phyloP scores from a whole-genome alignment of 1,284 basidiomycete genomes.

The Apiotrichum akiyoshidainum region DNA sequence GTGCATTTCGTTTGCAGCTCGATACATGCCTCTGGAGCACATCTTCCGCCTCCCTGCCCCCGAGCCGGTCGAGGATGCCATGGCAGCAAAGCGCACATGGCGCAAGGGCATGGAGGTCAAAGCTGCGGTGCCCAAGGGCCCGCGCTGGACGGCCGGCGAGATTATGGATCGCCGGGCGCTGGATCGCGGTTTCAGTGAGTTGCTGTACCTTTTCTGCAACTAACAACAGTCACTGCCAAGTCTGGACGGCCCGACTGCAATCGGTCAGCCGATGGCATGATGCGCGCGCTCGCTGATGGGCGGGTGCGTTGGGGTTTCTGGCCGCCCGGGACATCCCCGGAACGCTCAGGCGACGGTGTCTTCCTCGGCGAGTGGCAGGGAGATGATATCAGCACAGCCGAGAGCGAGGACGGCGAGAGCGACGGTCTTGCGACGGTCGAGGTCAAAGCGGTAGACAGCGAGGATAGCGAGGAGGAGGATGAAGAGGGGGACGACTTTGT shows the following conservation, averaged over 20 bases:
- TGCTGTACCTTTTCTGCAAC: neutral
- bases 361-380: slow-evolving; percentile 7
- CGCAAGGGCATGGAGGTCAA: slow-evolving; percentile 8
- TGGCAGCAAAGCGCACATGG: slow-evolving; percentile 44
- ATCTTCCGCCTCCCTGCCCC: slow-evolving; percentile 58
- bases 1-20: slow-evolving; percentile 66
- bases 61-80: slow-evolving; percentile 43
- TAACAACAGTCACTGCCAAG: slow-evolving; percentile 66
- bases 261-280: slow-evolving; percentile 81
- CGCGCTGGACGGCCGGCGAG: slow-evolving; percentile 57
- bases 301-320: slow-evolving; percentile 78
- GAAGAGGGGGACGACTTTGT: slow-evolving; percentile 5
- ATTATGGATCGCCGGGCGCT: slow-evolving; percentile 73
- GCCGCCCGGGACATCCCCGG: slow-evolving; percentile 53
- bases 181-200: slow-evolving; percentile 62
- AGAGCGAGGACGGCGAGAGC: slow-evolving; percentile 14
- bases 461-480: slow-evolving; percentile 3
- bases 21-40: slow-evolving; percentile 71
- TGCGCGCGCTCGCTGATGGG: slow-evolving; percentile 76
- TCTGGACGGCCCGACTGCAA: slow-evolving; percentile 81
- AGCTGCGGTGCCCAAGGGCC: neutral
- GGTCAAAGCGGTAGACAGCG: too few species aligned
- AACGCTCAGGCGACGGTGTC: slow-evolving; percentile 6
- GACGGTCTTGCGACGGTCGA: too few species aligned
- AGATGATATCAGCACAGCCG: slow-evolving; percentile 28